These are phyloP conservation scores for Diaporthe vaccinii DNA, from an alignment of 2,329 filamentous ascomycete species.

Conservation along the genomic window DNA sequence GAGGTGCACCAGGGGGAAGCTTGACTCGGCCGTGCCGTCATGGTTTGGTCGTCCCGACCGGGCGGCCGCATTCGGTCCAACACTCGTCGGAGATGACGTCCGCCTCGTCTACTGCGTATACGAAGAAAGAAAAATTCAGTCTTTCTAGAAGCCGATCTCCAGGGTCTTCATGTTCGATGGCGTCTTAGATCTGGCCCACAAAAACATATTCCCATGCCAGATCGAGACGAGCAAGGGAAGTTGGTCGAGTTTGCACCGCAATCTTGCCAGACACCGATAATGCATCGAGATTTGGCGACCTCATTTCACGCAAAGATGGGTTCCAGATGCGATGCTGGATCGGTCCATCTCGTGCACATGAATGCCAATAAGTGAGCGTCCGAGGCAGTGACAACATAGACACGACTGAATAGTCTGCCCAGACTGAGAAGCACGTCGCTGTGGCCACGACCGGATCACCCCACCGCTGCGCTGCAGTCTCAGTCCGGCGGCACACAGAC, in stretches of 20 bases:
- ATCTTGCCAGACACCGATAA: no score
- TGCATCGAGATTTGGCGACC: background rate
- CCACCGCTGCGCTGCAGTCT: constrained; percentile 9
- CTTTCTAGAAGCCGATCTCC: background rate
- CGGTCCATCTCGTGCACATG: background rate
- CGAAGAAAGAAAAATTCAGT: background rate
- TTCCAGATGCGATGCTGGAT: background rate
- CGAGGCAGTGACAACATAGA: background rate
- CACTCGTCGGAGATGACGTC: background rate
- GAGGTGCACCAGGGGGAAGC: constrained; percentile 9
- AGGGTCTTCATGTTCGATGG: background rate
- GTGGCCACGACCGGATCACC: background rate
- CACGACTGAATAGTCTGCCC: no score
- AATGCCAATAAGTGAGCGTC: background rate
- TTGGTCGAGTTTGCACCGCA: background rate
- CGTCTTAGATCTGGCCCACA: background rate
- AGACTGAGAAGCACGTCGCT: background rate
- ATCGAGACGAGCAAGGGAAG: background rate
- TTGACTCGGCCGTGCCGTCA: constrained; percentile 23
- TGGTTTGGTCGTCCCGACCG: background rate
- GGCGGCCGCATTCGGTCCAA: constrained; percentile 2
- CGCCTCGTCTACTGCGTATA: background rate
- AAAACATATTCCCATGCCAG: background rate
- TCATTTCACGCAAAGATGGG: background rate
- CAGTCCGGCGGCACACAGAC: constrained; percentile 3